phyloP scores from a whole-genome alignment of 164 flowering plant genomes.

The Umbilicus rupestris region DNA sequence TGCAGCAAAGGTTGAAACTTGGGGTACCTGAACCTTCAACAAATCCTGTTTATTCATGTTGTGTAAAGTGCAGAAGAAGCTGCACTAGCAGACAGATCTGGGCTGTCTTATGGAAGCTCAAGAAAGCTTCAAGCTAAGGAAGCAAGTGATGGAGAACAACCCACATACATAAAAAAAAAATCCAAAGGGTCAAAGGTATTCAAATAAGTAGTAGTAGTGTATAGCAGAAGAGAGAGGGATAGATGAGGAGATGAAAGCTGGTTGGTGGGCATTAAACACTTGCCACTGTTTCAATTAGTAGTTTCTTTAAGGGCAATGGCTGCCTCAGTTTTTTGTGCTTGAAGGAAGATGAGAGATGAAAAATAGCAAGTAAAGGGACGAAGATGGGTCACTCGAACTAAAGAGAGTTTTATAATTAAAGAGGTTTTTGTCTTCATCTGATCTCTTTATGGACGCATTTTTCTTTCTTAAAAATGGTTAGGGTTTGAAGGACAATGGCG shows the following conservation, averaged over 20 bases:
- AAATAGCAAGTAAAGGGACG: background rate
- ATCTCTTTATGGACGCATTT: no score
- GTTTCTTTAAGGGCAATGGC: background rate
- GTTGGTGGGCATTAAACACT: conserved; percentile 16
- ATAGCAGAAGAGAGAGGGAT: conserved; percentile 2
- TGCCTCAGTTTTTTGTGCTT: conserved; percentile 5
- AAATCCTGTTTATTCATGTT: conserved; percentile 33
- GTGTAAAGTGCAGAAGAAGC: background rate
- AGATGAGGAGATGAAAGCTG: background rate
- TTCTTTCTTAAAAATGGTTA: no score
- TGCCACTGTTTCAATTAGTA: background rate
- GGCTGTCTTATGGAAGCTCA: background rate
- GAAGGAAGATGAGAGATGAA: background rate
- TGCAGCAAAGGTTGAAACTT: background rate
- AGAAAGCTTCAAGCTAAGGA: conserved; percentile 10
- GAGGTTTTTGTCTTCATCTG: no score
- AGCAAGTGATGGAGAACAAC: background rate
- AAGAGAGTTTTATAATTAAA: background rate
- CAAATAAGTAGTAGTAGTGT: conserved; percentile 7
- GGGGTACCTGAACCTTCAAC: conserved; percentile 34
- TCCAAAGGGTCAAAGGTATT: background rate
- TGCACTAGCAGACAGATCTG: conserved; percentile 7
- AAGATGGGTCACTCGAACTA: background rate
- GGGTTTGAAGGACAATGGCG: no score
- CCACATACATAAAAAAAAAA: background rate